A percentile compares a stretch with the other conserved stretches of the same genome.
Conservation (phyloP, 1,139 yeast species). For the Ogataea hybrid region DNA sequence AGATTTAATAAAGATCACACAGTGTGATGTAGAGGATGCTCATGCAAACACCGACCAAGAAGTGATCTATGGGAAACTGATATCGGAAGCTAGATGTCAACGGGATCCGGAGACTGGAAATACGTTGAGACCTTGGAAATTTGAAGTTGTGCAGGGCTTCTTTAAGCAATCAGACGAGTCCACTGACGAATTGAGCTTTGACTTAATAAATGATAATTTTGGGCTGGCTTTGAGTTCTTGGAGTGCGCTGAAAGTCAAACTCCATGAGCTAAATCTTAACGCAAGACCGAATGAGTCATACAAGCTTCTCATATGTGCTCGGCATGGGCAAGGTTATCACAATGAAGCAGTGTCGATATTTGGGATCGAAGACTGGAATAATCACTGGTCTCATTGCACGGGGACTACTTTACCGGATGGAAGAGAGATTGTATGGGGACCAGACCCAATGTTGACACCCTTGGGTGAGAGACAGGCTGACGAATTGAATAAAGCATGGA, state of each 20-base stretch:
- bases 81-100: conserved; percentile 7
- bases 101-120: conserved; percentile 27
- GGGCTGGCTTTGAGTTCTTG: conserved; percentile 47
- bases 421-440: conserved; percentile 54
- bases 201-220: conserved; percentile 46
- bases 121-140: conserved; percentile 38
- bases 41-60: conserved; percentile 18
- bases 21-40: conserved; percentile 28
- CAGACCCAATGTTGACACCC: no score
- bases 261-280: conserved; percentile 38
- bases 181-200: conserved; percentile 49
- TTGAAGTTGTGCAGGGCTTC: conserved; percentile 45
- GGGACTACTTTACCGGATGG: conserved; percentile 45
- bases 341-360: conserved; percentile 59
- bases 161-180: conserved; percentile 48
- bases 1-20: no score
- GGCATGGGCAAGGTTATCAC: conserved; percentile 82
- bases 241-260: conserved; percentile 38
- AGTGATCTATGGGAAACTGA: conserved; percentile 8
- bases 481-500: no score
- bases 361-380: conserved; percentile 58
- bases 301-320: conserved; percentile 59
- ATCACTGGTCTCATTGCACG: conserved; percentile 53
- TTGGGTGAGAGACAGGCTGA: no score
- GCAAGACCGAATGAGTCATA: conserved; percentile 40